A percentile compares a stretch with the other conserved stretches of the same genome.
Conservation (phyloP, 1,284 basidiomycete genomes). For the Boletus holoroseus region DNA sequence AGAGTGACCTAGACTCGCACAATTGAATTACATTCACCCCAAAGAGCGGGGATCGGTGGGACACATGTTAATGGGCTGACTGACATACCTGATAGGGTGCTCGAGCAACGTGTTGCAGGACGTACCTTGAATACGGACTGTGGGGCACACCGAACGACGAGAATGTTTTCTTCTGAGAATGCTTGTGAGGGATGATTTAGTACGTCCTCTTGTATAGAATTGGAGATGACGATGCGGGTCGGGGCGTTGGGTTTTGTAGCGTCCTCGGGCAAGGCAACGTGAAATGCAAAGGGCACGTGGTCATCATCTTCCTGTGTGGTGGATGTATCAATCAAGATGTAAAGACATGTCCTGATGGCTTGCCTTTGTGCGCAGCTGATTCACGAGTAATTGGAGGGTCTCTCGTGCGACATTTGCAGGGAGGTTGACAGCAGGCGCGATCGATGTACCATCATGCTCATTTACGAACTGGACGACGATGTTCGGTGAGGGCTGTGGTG, state of each 20-base stretch:
- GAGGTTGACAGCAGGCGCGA: conserved; percentile 83
- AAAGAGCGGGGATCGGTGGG: conserved; percentile 5
- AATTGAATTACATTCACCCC: conserved; percentile 7
- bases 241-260: conserved; percentile 51
- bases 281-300: conserved; percentile 85
- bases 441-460: conserved; percentile 72
- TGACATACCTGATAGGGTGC: conserved; percentile 74
- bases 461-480: conserved; percentile 89
- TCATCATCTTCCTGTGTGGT: conserved; percentile 62
- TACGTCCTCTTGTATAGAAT: conserved; percentile 77
- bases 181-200: conserved; percentile 63
- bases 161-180: conserved; percentile 83
- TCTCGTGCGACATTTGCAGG: conserved; percentile 85
- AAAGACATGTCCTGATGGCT: conserved; percentile 16
- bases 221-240: conserved; percentile 72
- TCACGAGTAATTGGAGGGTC: conserved; percentile 79
- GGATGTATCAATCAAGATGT: conserved; percentile 1
- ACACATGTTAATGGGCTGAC: conserved; percentile 13
- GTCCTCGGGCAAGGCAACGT: conserved; percentile 65
- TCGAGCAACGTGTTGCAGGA: conserved; percentile 89
- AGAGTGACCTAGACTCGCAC: conserved; percentile 63
- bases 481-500: conserved; percentile 53
- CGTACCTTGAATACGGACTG: conserved; percentile 95
- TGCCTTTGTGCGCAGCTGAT: conserved; percentile 74
- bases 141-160: conserved; percentile 84